Percentiles rank a stretch among this genome's conserved stretches.
These are phyloP conservation scores for Pseudogymnoascus sp. DNA, from an alignment of 2,329 filamentous ascomycete species.

Conservation along the genomic window DNA sequence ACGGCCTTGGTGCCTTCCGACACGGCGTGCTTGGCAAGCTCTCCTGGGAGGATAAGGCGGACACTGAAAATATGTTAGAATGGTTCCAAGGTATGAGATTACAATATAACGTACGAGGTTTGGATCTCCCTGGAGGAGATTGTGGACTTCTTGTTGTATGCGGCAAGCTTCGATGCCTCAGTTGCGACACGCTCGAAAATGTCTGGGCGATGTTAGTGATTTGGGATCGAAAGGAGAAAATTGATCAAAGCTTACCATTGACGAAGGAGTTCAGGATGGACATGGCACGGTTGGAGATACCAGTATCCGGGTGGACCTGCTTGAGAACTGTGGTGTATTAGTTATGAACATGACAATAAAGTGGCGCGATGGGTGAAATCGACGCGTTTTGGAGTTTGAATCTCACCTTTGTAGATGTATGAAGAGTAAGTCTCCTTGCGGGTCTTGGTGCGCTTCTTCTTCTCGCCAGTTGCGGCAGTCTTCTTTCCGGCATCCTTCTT, in stretches of 20 bases:
- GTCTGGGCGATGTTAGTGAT: slow-evolving; percentile 46
- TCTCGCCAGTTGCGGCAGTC: slow-evolving; percentile 90
- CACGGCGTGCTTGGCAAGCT: slow-evolving; percentile 98
- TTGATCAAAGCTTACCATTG: slow-evolving; percentile 60
- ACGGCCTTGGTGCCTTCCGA: slow-evolving; percentile 99
- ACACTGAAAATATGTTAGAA: slow-evolving; percentile 43
- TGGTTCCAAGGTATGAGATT: slow-evolving; percentile 36
- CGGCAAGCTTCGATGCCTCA: slow-evolving; percentile 96
- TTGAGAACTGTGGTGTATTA: slow-evolving; percentile 68
- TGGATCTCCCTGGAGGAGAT: slow-evolving; percentile 99
- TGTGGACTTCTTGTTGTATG: slow-evolving; percentile 99
- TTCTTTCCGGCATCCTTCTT: slow-evolving; percentile 99
- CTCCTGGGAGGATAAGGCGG: slow-evolving; percentile 92
- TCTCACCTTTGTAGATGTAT: slow-evolving; percentile 99
- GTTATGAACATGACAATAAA: slow-evolving; percentile 24
- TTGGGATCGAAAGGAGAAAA: neutral
- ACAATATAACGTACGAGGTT: slow-evolving; percentile 59
- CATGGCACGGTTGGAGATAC: slow-evolving; percentile 99
- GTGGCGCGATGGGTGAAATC: neutral
- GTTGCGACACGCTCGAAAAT: slow-evolving; percentile 99
- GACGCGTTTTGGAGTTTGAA: slow-evolving; percentile 8
- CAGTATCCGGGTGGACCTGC: slow-evolving; percentile 99
- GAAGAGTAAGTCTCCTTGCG: slow-evolving; percentile 99
- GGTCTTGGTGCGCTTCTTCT: slow-evolving; percentile 99
- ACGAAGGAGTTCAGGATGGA: slow-evolving; percentile 99